Base-by-base conservation (phyloP, 2,329 filamentous ascomycete species). In the Aspergillus viridinutans region DNA sequence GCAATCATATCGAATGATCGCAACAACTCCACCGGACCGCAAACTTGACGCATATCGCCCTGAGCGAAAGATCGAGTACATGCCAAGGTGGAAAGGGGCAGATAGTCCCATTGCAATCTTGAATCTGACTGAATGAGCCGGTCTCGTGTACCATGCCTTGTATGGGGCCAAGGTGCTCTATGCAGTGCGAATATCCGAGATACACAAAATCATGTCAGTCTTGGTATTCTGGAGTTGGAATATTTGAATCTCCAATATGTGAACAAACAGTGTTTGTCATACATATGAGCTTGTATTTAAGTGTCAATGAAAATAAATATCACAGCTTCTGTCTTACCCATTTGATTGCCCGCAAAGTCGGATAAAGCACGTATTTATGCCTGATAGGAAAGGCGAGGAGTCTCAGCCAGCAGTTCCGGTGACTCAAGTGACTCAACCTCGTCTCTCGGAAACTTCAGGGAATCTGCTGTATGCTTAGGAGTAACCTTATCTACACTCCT, bases 61-160 rank as follows among this genome's bases (percentile, higher is more conserved):
- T 7, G 32, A 38, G 32, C 14, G 14, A 17, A 17, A 7, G 5
- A 8, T 17, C 3, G 5, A 38, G 32, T 35, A 17, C 6, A 38
- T 38, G 32, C 32, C 32, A 38, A 38, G 32, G 32, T 35, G 12
- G 4, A 35, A 7, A 4, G 12, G 12, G 14, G 32, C 32, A 14
- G 14, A 17, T 17, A 17, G 32, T 17, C 32, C 14, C 32, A 35
- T 35, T 32, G 20, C 10, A 14, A 21, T 38, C 14, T 42, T n/a
- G 12, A 26, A 35, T 23, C 21, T 21, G 23, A 42, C 21, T 29
- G 21, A 38, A 52, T 58, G 55, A 61, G 59, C 57, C 38, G 55
- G 61, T 47, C 55, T 61, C 56, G 55, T 56, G 9, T 21, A 9
- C 28, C 47, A n/a, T 29, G 32, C 10, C 14, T 25, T 51, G 25